A percentile compares a stretch with the other conserved stretches of the same genome.
These are phyloP conservation scores for Apiospora pterosperma DNA, from an alignment of 2,329 filamentous ascomycete species.

Conservation along the genomic window DNA sequence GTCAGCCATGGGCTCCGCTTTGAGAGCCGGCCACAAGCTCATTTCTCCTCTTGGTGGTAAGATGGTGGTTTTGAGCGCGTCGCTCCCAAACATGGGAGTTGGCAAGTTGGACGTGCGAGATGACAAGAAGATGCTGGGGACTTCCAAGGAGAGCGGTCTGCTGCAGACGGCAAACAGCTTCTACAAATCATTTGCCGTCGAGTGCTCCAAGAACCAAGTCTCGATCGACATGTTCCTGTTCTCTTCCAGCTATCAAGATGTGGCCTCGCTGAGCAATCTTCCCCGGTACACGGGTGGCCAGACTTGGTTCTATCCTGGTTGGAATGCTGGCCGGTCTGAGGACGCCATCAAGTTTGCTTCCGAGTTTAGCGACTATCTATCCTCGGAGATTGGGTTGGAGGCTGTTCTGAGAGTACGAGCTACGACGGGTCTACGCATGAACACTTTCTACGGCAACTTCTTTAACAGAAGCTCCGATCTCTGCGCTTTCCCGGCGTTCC, in stretches of 20 bases:
- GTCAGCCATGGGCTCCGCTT: constrained; percentile 92
- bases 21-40: constrained; percentile 91
- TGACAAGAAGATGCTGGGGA: constrained; percentile 93
- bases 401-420: constrained; percentile 93
- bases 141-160: constrained; percentile 82
- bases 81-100: constrained; percentile 83
- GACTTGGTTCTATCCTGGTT: constrained; percentile 97
- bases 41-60: constrained; percentile 94
- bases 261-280: constrained; percentile 91
- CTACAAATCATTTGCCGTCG: constrained; percentile 98
- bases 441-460: constrained; percentile 98
- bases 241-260: constrained; percentile 94
- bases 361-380: constrained; percentile 96
- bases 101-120: constrained; percentile 92
- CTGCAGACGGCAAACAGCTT: constrained; percentile 93
- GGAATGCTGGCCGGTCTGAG: constrained; percentile 90
- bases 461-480: constrained; percentile 98
- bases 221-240: constrained; percentile 99
- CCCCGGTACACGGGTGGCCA: constrained; percentile 95
- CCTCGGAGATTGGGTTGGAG: constrained; percentile 91
- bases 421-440: constrained; percentile 93
- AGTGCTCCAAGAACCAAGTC: constrained; percentile 98
- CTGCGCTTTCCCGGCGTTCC: constrained; percentile 96
- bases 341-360: constrained; percentile 97
- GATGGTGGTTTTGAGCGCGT: constrained; percentile 86